These are phyloP conservation scores for Coniochaeta sp. DNA, from an alignment of 2,329 filamentous ascomycete genomes.

Conservation along the genomic window DNA sequence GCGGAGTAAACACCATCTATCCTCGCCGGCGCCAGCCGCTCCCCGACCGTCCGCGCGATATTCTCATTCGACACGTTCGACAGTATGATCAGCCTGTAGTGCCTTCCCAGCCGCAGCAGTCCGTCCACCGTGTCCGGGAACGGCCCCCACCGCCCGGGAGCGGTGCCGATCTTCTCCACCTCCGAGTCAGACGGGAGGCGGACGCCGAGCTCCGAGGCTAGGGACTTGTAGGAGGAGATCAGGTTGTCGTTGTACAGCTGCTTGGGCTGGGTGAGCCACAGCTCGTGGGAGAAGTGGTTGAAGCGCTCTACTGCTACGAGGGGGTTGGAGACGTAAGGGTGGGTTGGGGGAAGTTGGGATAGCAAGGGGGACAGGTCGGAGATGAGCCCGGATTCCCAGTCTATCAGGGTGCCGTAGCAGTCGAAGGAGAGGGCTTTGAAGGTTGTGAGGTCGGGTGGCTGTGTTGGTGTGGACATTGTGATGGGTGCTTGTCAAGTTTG, in stretches of 20 bases:
- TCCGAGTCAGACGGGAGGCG: conserved; percentile 18
- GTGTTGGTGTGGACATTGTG: background rate
- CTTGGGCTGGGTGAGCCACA: conserved; percentile 46
- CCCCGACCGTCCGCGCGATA: conserved; percentile 20
- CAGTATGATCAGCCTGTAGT: conserved; percentile 52
- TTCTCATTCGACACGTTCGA: conserved; percentile 49
- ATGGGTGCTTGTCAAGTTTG: background rate
- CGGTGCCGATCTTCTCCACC: conserved; percentile 41
- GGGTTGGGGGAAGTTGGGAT: conserved; percentile 28
- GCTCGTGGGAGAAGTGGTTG: conserved; percentile 37
- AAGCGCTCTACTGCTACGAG: conserved; percentile 32
- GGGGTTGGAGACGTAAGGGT: conserved; percentile 27
- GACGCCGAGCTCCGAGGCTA: conserved; percentile 36
- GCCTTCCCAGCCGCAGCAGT: conserved; percentile 36
- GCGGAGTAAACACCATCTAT: conserved; percentile 63
- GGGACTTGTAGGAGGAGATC: conserved; percentile 32
- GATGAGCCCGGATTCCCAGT: conserved; percentile 66
- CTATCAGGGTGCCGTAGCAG: conserved; percentile 72
- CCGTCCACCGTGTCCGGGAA: conserved; percentile 51
- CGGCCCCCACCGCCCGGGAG: conserved; percentile 45
- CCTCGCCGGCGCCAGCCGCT: conserved; percentile 35
- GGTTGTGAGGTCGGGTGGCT: conserved; percentile 12
- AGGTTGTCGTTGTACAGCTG: conserved; percentile 56
- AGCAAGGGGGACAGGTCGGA: conserved; percentile 42
- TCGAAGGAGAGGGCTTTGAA: conserved; percentile 58